Percentiles rank a stretch among this genome's conserved stretches.
Conservation (phyloP, 2,329 filamentous ascomycete species). For the Didymella sp. region DNA sequence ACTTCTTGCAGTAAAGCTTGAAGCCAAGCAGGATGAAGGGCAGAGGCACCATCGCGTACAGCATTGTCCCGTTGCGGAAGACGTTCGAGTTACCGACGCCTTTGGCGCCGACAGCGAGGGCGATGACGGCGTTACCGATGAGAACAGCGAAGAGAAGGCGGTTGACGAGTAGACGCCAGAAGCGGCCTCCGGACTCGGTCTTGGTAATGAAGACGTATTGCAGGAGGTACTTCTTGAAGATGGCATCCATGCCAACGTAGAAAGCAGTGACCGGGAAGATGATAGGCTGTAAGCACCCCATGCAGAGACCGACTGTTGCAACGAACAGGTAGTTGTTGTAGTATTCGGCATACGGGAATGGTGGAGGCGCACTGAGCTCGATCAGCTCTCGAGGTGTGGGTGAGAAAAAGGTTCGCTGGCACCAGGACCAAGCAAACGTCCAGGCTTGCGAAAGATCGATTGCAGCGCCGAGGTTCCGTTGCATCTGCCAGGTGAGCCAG, state of each 20-base stretch:
- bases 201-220: slow-evolving; percentile 90
- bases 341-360: slow-evolving; percentile 94
- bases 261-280: slow-evolving; percentile 84
- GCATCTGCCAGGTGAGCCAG: slow-evolving; percentile 88
- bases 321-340: slow-evolving; percentile 99
- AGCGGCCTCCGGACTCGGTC: slow-evolving; percentile 90
- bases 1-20: slow-evolving; percentile 79
- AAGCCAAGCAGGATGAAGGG: slow-evolving; percentile 80
- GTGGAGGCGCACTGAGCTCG: slow-evolving; percentile 86
- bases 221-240: slow-evolving; percentile 92
- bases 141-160: slow-evolving; percentile 84
- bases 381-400: slow-evolving; percentile 92
- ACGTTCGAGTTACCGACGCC: slow-evolving; percentile 58
- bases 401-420: slow-evolving; percentile 78
- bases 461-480: slow-evolving; percentile 83
- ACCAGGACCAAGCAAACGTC: slow-evolving; percentile 79
- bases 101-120: slow-evolving; percentile 75
- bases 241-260: slow-evolving; percentile 85
- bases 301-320: slow-evolving; percentile 83
- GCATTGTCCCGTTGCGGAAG: slow-evolving; percentile 56
- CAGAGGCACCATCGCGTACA: slow-evolving; percentile 75
- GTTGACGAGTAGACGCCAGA: slow-evolving; percentile 91
- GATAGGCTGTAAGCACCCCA: slow-evolving; percentile 83
- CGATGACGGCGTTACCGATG: slow-evolving; percentile 78
- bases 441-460: slow-evolving; percentile 87